Percentiles rank a stretch among this genome's conserved stretches.
Evolutionary conservation across 805 yeast species (phyloP).

Genomic region (Phaffomyces antillensis): DNA sequence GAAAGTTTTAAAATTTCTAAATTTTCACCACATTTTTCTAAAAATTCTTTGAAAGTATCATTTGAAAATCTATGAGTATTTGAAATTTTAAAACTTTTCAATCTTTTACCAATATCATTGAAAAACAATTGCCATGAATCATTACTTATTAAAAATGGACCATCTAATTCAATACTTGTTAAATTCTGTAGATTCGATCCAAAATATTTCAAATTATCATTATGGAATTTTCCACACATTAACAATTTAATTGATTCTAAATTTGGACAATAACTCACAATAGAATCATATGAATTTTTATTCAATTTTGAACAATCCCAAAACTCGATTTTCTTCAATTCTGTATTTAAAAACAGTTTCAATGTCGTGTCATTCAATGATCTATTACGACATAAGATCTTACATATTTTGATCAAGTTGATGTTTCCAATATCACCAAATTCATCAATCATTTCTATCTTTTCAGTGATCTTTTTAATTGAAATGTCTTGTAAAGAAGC

Average conservation of each 20-base stretch:
- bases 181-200: constrained; percentile 52
- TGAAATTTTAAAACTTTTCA: constrained; percentile 54
- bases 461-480: constrained; percentile 54
- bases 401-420: constrained; percentile 65
- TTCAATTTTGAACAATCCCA: constrained; percentile 90
- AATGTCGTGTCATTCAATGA: constrained; percentile 69
- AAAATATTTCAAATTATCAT: constrained; percentile 62
- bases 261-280: constrained; percentile 76
- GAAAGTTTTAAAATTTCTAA: constrained; percentile 55
- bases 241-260: constrained; percentile 57
- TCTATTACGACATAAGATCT: constrained; percentile 76
- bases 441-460: constrained; percentile 69
- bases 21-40: constrained; percentile 52
- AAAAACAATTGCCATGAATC: constrained; percentile 74
- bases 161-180: constrained; percentile 61
- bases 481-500: constrained; percentile 81
- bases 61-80: constrained; percentile 81
- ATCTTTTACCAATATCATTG: constrained; percentile 43
- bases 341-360: constrained; percentile 62
- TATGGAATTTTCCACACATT: constrained; percentile 92
- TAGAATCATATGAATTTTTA: constrained; percentile 53
- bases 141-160: constrained; percentile 81
- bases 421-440: constrained; percentile 80
- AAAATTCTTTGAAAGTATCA: constrained; percentile 52
- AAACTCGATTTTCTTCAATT: constrained; percentile 52